Percentiles rank a stretch among this genome's conserved stretches.
phyloP scores from a whole-genome alignment of 2,329 filamentous ascomycete species.

The Diaporthe helianthi region DNA sequence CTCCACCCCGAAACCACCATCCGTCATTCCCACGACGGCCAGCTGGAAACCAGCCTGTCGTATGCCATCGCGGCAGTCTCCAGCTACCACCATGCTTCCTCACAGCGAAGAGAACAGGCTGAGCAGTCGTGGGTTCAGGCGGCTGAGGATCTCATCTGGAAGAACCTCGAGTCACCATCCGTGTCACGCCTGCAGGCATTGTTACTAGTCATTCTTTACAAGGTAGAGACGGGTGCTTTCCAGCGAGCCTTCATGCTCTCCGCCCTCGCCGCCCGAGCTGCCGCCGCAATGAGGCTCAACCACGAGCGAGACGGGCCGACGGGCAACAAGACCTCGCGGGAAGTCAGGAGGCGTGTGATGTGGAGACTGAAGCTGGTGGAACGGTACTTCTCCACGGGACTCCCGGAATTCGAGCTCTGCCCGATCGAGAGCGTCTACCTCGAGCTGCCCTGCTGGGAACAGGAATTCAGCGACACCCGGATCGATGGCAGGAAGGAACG shows the following conservation, averaged over 20 bases:
- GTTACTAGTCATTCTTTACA: constrained; percentile 53
- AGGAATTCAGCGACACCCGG: constrained; percentile 45
- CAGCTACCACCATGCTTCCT: constrained; percentile 25
- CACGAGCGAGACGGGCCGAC: constrained; percentile 46
- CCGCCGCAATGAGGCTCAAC: constrained; percentile 52
- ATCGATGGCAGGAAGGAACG: not conserved
- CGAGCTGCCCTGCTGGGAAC: constrained; percentile 51
- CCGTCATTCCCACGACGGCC: constrained; percentile 29
- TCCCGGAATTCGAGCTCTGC: constrained; percentile 54
- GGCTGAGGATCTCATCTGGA: constrained; percentile 36
- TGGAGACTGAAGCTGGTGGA: constrained; percentile 55
- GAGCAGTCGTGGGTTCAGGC: constrained; percentile 26
- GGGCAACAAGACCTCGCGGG: constrained; percentile 47
- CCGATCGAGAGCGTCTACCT: constrained; percentile 51
- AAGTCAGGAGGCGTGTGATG: constrained; percentile 52
- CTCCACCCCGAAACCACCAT: constrained; percentile 33
- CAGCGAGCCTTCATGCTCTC: constrained; percentile 54
- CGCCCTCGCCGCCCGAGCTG: constrained; percentile 51
- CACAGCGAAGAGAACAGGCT: constrained; percentile 15
- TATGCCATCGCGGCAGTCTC: constrained; percentile 32
- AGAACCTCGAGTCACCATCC: constrained; percentile 37
- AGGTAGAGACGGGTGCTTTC: constrained; percentile 52
- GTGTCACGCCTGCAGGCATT: constrained; percentile 47
- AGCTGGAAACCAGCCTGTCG: constrained; percentile 22
- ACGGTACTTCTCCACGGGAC: constrained; percentile 50